Evolutionary conservation across 2,329 filamentous ascomycete genomes (phyloP).

Genomic region (Purpureocillium lavendulum): DNA sequence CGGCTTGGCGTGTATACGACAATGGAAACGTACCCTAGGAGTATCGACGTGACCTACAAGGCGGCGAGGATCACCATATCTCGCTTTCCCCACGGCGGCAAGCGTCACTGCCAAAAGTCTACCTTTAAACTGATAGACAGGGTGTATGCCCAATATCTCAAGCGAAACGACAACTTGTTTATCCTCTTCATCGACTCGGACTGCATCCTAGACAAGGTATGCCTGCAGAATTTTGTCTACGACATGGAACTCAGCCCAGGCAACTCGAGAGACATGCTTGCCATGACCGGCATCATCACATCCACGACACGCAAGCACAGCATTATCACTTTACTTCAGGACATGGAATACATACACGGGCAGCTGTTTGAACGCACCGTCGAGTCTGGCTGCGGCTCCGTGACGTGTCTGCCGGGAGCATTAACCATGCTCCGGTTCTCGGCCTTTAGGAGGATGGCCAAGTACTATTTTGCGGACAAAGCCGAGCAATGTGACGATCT

Average conservation of each 20-base stretch:
- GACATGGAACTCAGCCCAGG: conserved; percentile 97
- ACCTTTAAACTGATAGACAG: conserved; percentile 92
- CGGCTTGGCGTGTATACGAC: conserved; percentile 74
- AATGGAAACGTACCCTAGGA: conserved; percentile 72
- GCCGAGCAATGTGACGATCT: conserved; percentile 91
- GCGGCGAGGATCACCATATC: conserved; percentile 82
- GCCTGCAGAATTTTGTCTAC: conserved; percentile 95
- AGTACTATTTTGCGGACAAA: conserved; percentile 97
- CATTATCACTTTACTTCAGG: conserved; percentile 84
- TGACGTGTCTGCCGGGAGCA: conserved; percentile 92
- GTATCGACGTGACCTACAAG: conserved; percentile 83
- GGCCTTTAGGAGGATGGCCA: conserved; percentile 92
- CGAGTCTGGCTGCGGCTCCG: conserved; percentile 86
- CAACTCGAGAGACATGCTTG: conserved; percentile 85
- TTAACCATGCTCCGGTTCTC: conserved; percentile 93
- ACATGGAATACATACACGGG: conserved; percentile 97
- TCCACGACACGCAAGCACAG: conserved; percentile 84
- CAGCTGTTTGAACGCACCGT: conserved; percentile 94
- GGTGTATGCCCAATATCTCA: conserved; percentile 80
- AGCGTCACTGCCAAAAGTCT: conserved; percentile 85
- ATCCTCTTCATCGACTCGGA: conserved; percentile 97
- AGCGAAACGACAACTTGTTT: conserved; percentile 84
- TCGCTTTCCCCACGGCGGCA: conserved; percentile 86
- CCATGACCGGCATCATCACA: conserved; percentile 96
- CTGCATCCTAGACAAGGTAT: conserved; percentile 84